Percentiles rank a stretch among this genome's conserved stretches.
phyloP scores from a whole-genome alignment of 352 stramenopile genomes.

The Phytopythium sindhum region DNA sequence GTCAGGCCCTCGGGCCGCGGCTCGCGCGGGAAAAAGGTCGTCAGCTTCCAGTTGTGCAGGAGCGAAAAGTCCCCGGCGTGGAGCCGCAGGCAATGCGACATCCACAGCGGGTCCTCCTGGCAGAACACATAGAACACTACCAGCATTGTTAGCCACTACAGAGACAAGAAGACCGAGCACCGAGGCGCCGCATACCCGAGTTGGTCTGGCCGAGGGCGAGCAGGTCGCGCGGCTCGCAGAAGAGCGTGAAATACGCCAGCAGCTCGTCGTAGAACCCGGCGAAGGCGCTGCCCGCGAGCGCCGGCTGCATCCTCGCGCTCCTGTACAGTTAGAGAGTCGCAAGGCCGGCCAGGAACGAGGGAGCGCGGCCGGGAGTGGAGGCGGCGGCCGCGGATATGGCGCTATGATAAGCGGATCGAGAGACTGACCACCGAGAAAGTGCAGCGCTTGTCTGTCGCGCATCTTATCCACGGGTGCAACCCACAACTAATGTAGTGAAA shows the following conservation, averaged over 20 bases:
- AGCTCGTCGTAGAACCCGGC: slow-evolving; percentile 71
- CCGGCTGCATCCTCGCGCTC: slow-evolving; percentile 26
- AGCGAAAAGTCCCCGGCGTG: slow-evolving; percentile 71
- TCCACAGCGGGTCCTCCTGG: slow-evolving; percentile 81
- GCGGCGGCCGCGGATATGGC: not conserved
- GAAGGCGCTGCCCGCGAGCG: slow-evolving; percentile 57
- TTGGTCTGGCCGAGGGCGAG: slow-evolving; percentile 61
- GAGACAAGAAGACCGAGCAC: not conserved
- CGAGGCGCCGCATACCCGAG: slow-evolving; percentile 31
- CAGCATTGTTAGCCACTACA: not conserved
- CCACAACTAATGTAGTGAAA: too few species aligned
- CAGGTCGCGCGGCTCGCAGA: slow-evolving; percentile 60
- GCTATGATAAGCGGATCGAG: too few species aligned
- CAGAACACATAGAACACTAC: slow-evolving; percentile 67
- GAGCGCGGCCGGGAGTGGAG: not conserved
- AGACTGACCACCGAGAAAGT: too few species aligned
- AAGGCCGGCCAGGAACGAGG: too few species aligned
- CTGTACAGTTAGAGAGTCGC: too few species aligned
- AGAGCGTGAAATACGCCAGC: slow-evolving; percentile 73
- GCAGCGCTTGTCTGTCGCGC: too few species aligned
- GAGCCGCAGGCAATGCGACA: slow-evolving; percentile 69
- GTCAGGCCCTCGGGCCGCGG: slow-evolving; percentile 24
- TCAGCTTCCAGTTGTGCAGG: slow-evolving; percentile 66
- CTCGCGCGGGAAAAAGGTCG: slow-evolving; percentile 69
- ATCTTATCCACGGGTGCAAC: too few species aligned